Conservation (phyloP, 2,329 filamentous ascomycete species). For the Paramyrothecium sp. region DNA sequence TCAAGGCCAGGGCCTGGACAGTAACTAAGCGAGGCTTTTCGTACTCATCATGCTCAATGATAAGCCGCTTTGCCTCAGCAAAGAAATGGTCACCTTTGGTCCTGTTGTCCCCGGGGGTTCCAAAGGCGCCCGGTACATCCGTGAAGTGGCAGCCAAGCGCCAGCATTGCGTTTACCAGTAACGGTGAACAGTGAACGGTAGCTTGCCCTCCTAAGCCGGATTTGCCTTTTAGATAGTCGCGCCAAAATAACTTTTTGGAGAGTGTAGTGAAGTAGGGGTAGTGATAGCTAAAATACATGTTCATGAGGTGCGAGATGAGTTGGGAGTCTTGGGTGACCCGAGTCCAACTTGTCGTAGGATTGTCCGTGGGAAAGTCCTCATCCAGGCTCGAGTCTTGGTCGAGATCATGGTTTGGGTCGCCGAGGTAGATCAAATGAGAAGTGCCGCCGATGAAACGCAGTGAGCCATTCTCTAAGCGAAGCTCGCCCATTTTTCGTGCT, state of each 20-base stretch:
- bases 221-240: constrained; percentile 76
- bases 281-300: constrained; percentile 98
- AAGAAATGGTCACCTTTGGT: constrained; percentile 97
- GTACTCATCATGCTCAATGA: constrained; percentile 90
- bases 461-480: constrained; percentile 82
- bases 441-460: constrained; percentile 92
- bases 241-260: constrained; percentile 81
- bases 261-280: constrained; percentile 94
- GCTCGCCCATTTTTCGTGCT: constrained; percentile 88
- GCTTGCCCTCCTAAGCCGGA: constrained; percentile 47
- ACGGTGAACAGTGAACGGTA: constrained; percentile 79
- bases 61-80: constrained; percentile 83
- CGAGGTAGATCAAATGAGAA: constrained; percentile 85
- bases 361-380: constrained; percentile 52
- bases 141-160: constrained; percentile 94
- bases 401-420: constrained; percentile 40
- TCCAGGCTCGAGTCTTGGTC: constrained; percentile 40
- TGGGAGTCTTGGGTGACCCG: constrained; percentile 76
- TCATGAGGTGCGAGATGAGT: constrained; percentile 82
- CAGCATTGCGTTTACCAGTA: constrained; percentile 92
- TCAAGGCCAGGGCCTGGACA: constrained; percentile 88
- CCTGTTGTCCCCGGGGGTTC: constrained; percentile 68
- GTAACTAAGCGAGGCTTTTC: constrained; percentile 86
- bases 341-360: constrained; percentile 84
- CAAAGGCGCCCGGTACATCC: constrained; percentile 68